Percentiles rank a stretch among this genome's conserved stretches.
Evolutionary conservation across 1,284 basidiomycete species (phyloP).

Genomic region (Heliocybe sulcata): DNA sequence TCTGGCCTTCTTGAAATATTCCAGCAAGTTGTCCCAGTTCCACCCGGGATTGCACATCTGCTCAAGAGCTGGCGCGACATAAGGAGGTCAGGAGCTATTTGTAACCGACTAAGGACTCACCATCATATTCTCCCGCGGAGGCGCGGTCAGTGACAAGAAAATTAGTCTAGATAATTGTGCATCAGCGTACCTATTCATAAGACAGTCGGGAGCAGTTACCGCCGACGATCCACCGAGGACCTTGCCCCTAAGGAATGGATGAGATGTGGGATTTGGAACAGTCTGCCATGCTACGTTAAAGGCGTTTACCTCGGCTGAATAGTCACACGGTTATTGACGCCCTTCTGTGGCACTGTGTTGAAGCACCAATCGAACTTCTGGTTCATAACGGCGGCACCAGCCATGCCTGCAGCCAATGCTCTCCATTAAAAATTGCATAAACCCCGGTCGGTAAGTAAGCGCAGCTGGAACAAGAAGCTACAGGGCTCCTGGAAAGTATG

Average conservation of each 20-base stretch:
- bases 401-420: constrained; percentile 1
- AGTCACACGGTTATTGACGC: constrained; percentile 4
- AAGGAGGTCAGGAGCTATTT: background rate
- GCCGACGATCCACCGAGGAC: constrained; percentile 5
- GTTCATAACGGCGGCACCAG: background rate
- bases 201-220: background rate
- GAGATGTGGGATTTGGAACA: background rate
- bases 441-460: background rate
- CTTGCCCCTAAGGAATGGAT: constrained; percentile 1
- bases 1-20: constrained; percentile 7
- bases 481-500: background rate
- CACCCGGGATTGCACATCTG: constrained; percentile 9
- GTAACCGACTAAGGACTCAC: too few species aligned
- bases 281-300: too few species aligned
- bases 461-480: constrained; percentile 1
- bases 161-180: too few species aligned
- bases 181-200: background rate
- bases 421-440: background rate
- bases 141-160: too few species aligned
- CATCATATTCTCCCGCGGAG: too few species aligned
- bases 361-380: constrained; percentile 4
- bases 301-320: background rate
- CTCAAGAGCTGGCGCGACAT: constrained; percentile 4
- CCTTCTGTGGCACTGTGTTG: constrained; percentile 1
- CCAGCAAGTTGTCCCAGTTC: constrained; percentile 7